Evolutionary conservation across 352 stramenopile genomes (phyloP), one percentile per base, ranked within the genome.

Genomic region (Phytopythium aichiense): DNA sequence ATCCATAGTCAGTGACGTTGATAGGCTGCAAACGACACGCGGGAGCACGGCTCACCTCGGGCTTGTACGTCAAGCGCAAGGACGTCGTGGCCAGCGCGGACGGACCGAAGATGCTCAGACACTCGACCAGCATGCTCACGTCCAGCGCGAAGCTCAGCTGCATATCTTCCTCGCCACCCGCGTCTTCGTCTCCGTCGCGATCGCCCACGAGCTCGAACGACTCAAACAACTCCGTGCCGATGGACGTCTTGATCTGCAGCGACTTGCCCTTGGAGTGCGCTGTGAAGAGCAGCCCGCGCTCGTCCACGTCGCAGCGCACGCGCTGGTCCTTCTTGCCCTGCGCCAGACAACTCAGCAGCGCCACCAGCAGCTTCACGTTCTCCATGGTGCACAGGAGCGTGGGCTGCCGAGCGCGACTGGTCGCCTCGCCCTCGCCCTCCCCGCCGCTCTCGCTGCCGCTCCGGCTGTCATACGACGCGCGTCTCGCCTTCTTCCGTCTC

Each of bases 241-340:
- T 76, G 12, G 82, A 91, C 30, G 87, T 91, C 74, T 93, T 95
- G 68, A 95, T 78, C 78, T 95, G 87, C 30, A 95, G 73, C 61
- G 84, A 91, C 61, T 95, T 95, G 52, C 87, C 84, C 53, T 85
- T 88, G n/a, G 86, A 93, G 55, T 93, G 81, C 30, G 75, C 66
- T 6, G 84, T 93, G 64, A 95, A 91, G 4, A 92, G 68, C 65
- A 91, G 56, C 37, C 87, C 84, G 8, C 66, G 65, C 11, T 38
- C 28, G 56, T 95, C 87, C 43, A 88, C 73, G 65, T 95, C 84
- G 52, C 84, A 93, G 22, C 81, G 82, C 15, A 95, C 75, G 60
- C 84, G 87, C 63, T 92, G 77, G 58, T 93, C 84, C 57, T 88
- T 90, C 59, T 87, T 90, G 49, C 81, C 68, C 28, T 81, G 68